These are phyloP conservation scores for Alternaria hordeiaustralica DNA, from an alignment of 2,329 filamentous ascomycete genomes.

Conservation along the genomic window DNA sequence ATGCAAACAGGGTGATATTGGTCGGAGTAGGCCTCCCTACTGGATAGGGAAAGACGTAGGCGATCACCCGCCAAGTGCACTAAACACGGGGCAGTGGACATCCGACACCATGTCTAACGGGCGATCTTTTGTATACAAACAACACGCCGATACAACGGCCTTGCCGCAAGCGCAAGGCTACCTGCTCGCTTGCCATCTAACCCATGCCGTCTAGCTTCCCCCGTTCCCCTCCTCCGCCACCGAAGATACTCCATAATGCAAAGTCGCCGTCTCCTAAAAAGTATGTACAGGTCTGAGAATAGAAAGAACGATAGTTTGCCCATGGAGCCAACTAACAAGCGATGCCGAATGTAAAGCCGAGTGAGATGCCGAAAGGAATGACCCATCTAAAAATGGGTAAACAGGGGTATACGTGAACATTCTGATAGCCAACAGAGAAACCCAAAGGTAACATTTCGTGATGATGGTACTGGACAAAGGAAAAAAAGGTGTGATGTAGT, in stretches of 20 bases:
- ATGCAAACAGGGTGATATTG: not conserved
- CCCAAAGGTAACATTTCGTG: slow-evolving; percentile 3
- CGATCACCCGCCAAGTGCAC: not conserved
- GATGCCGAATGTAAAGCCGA: not conserved
- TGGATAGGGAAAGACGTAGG: not conserved
- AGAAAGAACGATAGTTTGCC: not conserved
- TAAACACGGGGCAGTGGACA: not conserved
- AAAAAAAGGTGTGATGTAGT: not conserved
- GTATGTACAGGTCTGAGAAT: not conserved
- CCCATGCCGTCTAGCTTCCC: not conserved
- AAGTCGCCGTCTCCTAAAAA: not conserved
- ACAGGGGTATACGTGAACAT: slow-evolving; percentile 32
- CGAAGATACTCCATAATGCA: not conserved
- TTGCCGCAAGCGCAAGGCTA: not conserved
- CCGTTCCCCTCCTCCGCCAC: not conserved
- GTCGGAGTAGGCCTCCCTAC: not conserved
- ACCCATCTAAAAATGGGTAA: slow-evolving; percentile 15
- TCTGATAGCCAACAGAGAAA: slow-evolving; percentile 24
- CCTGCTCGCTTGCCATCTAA: not conserved
- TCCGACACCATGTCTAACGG: not conserved
- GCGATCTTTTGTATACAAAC: not conserved
- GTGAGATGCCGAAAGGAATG: not conserved
- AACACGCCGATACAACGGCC: not conserved
- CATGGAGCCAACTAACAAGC: not conserved
- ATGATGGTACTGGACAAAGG: slow-evolving; percentile 4